phyloP scores from a whole-genome alignment of 2,329 filamentous ascomycete genomes.

The Claviceps capensis region DNA sequence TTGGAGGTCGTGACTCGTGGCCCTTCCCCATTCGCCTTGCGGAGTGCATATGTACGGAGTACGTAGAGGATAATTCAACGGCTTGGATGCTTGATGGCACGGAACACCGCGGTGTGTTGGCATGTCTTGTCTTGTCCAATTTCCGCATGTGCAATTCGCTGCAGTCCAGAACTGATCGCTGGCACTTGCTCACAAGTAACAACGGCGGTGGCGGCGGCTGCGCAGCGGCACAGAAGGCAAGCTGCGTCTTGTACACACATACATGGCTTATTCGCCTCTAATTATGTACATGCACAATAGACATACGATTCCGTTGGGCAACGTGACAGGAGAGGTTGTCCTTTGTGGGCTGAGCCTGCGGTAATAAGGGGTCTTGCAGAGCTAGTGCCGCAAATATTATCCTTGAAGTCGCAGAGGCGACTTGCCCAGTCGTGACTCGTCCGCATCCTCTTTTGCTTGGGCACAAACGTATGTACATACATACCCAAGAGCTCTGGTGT shows the following conservation, averaged over 20 bases:
- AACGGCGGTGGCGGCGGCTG: background rate
- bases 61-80: background rate
- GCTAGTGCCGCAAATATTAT: background rate
- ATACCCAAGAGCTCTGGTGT: background rate
- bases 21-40: no score
- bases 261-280: background rate
- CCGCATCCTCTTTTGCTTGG: background rate
- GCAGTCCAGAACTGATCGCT: background rate
- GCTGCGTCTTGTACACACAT: background rate
- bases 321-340: background rate
- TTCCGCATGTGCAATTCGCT: background rate
- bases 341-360: background rate
- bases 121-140: background rate
- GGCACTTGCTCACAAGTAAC: background rate
- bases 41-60: background rate
- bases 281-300: background rate
- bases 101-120: background rate
- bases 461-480: no score
- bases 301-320: background rate
- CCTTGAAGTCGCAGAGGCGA: background rate
- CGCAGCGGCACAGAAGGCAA: background rate
- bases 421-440: background rate
- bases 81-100: background rate
- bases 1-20: background rate
- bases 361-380: background rate